Base-by-base conservation (phyloP, 164 flowering plant genomes). In the Vitis amurensis region DNA sequence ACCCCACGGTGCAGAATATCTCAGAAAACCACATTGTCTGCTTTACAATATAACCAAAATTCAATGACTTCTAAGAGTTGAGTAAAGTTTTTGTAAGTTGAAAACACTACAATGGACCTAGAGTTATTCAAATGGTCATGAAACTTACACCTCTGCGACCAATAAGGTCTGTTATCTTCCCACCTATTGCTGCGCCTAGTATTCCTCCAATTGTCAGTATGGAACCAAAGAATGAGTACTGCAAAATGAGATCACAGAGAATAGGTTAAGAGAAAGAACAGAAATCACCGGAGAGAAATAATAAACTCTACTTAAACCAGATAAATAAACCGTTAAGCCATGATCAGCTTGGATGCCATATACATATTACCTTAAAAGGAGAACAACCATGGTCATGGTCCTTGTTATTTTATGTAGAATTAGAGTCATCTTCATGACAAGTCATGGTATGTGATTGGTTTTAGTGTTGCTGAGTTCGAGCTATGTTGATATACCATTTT, bases 11-110 rank as follows among this genome's bases (percentile, higher is more conserved):
- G 68, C 73, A 77, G 51, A 82, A 67, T 12, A 76, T 50, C 3
- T 77, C 73, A 0, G 82, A 70, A 4, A 84, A 29, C 69, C 82
- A 70, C 83, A 86, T 82, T 10, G 89, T 58, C 86, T 86, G 81
- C 69, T 55, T 59, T 59, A 11, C 37, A 66, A 66, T 0, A 13
- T 4, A 53, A 53, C 5, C n/a, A 37, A 37, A 37, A 37, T 23
- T 23, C 27, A 23, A 23, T 23, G n/a, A 2, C 81, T 78, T 73
- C 61, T 12, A 53, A 5, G n/a, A 53, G 11, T 5, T 0, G 56
- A 13, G 56, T 14, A 53, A 1, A 29, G 29, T 7, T 66, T 9
- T 9, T 37, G 48, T 23, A 23, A 23, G 27, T 9, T 44, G 19
- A 66, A 55, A 23, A 23, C 27, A 17, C 27, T 37, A 3, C 7